A percentile compares a stretch with the other conserved stretches of the same genome.
Evolutionary conservation across 352 stramenopile genomes (phyloP).

Genomic region (Globisporangium paddicum): DNA sequence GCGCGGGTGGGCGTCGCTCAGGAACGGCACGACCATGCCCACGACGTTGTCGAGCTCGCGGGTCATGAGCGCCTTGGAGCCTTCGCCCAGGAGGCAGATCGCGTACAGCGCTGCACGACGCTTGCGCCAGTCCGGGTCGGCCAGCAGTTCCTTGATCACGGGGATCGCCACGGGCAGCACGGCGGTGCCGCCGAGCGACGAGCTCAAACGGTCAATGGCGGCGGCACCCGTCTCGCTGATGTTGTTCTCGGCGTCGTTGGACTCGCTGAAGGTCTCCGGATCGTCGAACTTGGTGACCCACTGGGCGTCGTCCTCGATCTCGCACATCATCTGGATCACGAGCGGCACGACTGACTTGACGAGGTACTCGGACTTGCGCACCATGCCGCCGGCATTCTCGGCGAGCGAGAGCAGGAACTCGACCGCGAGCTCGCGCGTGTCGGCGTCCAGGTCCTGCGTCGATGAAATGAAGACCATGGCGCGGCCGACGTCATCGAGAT

Average conservation of each 20-base stretch:
- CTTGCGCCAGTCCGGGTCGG: slow-evolving; percentile 62
- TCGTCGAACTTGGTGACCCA: slow-evolving; percentile 81
- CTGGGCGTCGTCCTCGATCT: slow-evolving; percentile 69
- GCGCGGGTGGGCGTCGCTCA: slow-evolving; percentile 68
- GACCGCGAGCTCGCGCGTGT: slow-evolving; percentile 74
- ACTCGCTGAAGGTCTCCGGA: slow-evolving; percentile 66
- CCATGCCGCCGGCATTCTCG: slow-evolving; percentile 77
- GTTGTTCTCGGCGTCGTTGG: slow-evolving; percentile 51
- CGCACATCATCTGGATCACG: slow-evolving; percentile 75
- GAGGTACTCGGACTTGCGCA: slow-evolving; percentile 67
- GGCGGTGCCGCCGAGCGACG: slow-evolving; percentile 61
- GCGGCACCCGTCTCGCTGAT: slow-evolving; percentile 70
- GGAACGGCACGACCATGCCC: slow-evolving; percentile 54
- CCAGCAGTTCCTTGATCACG: slow-evolving; percentile 60
- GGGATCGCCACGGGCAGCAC: slow-evolving; percentile 77
- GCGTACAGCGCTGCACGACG: slow-evolving; percentile 76
- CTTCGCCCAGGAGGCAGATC: slow-evolving; percentile 71
- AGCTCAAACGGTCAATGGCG: slow-evolving; percentile 74
- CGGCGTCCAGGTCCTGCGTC: slow-evolving; percentile 53
- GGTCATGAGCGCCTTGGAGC: slow-evolving; percentile 77
- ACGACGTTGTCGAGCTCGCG: slow-evolving; percentile 75
- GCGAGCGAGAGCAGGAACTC: slow-evolving; percentile 81
- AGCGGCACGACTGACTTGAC: slow-evolving; percentile 66
- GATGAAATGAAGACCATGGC: slow-evolving; percentile 81
- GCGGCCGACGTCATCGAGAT: slow-evolving; percentile 61